Evolutionary conservation across 805 yeast species (phyloP).

Genomic region (Sugiyamaella floridensis): DNA sequence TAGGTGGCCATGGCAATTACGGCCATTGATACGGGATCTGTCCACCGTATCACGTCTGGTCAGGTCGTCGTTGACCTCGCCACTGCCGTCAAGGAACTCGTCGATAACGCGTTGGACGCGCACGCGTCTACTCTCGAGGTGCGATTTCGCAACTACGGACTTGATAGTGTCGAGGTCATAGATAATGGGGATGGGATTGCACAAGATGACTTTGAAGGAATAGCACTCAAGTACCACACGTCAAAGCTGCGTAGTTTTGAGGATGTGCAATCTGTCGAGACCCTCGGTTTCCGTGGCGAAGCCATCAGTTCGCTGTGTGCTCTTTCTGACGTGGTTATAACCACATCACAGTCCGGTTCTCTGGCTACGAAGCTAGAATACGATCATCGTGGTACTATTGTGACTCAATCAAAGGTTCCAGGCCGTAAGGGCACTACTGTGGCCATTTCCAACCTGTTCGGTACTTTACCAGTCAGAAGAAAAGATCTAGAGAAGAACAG

Average conservation of each 20-base stretch:
- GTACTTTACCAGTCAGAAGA: slow-evolving; percentile 71
- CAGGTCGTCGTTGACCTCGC: slow-evolving; percentile 81
- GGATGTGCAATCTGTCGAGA: slow-evolving; percentile 34
- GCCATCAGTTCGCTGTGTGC: slow-evolving; percentile 53
- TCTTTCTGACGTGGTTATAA: slow-evolving; percentile 40
- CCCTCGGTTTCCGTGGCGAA: slow-evolving; percentile 71
- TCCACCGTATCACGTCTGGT: slow-evolving; percentile 79
- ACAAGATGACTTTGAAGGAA: slow-evolving; percentile 37
- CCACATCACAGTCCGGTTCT: slow-evolving; percentile 40
- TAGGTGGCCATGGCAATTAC: slow-evolving; percentile 23
- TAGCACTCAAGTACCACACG: slow-evolving; percentile 48
- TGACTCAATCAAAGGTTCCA: slow-evolving; percentile 33
- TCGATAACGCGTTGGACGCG: slow-evolving; percentile 87
- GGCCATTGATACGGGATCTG: slow-evolving; percentile 45
- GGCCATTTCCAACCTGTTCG: slow-evolving; percentile 51
- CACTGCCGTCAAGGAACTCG: slow-evolving; percentile 73
- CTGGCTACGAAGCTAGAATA: slow-evolving; percentile 51
- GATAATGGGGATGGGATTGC: slow-evolving; percentile 74
- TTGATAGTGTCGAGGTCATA: slow-evolving; percentile 57
- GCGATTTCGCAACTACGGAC: slow-evolving; percentile 61
- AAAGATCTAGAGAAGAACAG: slow-evolving; percentile 62
- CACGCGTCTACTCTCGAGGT: slow-evolving; percentile 60
- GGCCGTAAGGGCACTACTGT: slow-evolving; percentile 69
- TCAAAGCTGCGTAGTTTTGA: slow-evolving; percentile 42
- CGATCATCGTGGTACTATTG: slow-evolving; percentile 48